A percentile compares a stretch with the other conserved stretches of the same genome.
Evolutionary conservation across 139 green algal species (phyloP).

Genomic region (Mychonastes homosphaera): DNA sequence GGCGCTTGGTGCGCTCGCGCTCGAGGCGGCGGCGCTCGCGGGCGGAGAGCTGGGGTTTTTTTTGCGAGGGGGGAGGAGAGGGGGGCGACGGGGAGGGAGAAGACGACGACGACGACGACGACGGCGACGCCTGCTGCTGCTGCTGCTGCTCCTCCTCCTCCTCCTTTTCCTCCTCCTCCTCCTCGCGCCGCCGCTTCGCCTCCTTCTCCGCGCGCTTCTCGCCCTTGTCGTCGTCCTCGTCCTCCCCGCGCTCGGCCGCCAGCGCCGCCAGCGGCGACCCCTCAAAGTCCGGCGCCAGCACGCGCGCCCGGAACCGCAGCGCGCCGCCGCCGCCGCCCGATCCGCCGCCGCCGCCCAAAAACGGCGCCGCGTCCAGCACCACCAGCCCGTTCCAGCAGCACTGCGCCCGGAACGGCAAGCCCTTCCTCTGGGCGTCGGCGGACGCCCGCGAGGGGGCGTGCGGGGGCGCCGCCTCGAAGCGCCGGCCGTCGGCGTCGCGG

Average conservation of each 20-base stretch:
- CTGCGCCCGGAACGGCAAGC: too few relatives aligned
- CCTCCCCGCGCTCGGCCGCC: background rate
- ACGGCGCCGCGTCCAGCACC: background rate
- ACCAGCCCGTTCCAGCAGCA: background rate
- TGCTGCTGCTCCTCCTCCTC: background rate
- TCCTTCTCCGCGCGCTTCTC: conserved; percentile 11
- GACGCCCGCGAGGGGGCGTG: too few relatives aligned
- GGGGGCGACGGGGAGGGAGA: background rate
- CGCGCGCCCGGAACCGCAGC: background rate
- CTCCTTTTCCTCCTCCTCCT: background rate
- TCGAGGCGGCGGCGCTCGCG: too few relatives aligned
- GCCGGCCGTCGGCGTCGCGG: too few relatives aligned
- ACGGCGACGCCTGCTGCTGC: background rate
- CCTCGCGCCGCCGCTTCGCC: background rate
- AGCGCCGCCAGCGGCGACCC: background rate
- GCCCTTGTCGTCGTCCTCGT: conserved; percentile 10
- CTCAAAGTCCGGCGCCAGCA: background rate
- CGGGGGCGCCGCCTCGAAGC: too few relatives aligned
- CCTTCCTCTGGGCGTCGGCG: background rate
- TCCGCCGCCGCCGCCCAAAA: background rate
- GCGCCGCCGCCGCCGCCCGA: background rate
- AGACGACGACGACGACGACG: background rate
- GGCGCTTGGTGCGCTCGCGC: too few relatives aligned
- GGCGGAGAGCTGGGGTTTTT: too few relatives aligned
- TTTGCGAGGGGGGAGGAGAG: background rate